Evolutionary conservation across 176 grass and related monocot genomes (phyloP).

Genomic region (Aegilops longissima): DNA sequence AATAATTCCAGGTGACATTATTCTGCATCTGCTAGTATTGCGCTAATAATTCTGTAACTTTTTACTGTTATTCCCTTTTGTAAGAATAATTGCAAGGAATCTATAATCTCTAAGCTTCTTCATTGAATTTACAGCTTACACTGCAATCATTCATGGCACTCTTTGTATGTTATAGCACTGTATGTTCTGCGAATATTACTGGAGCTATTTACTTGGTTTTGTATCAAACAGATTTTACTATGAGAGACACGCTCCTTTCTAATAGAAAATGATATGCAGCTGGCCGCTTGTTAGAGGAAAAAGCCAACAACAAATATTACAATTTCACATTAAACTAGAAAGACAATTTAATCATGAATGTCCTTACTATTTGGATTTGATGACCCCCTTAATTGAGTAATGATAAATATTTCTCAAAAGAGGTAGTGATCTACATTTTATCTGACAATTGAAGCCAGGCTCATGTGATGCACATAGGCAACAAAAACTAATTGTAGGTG

Average conservation of each 20-base stretch:
- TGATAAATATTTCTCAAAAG: not conserved
- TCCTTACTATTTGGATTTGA: not conserved
- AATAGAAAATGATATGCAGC: not conserved
- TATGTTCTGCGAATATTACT: conserved; percentile 6
- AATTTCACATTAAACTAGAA: not conserved
- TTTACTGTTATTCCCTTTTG: conserved; percentile 9
- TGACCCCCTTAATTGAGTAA: not conserved
- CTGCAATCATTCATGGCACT: not conserved
- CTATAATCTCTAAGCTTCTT: not conserved
- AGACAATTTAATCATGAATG: not conserved
- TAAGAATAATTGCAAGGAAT: not conserved
- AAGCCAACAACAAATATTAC: not conserved
- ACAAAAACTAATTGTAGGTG: not conserved
- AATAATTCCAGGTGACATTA: conserved; percentile 74
- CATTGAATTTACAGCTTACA: not conserved
- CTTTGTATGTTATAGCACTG: not conserved
- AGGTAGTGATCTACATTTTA: not conserved
- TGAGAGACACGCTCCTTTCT: not conserved
- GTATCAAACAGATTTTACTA: conserved; percentile 3
- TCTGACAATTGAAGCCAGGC: not conserved
- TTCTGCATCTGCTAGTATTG: conserved; percentile 19
- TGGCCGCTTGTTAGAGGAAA: not conserved
- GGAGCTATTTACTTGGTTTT: not conserved
- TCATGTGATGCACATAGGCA: not conserved
- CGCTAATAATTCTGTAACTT: conserved; percentile 20